A percentile compares a stretch with the other conserved stretches of the same genome.
Evolutionary conservation across 331 rosid genomes (phyloP).

Genomic region (Pyracantha coccinea): DNA sequence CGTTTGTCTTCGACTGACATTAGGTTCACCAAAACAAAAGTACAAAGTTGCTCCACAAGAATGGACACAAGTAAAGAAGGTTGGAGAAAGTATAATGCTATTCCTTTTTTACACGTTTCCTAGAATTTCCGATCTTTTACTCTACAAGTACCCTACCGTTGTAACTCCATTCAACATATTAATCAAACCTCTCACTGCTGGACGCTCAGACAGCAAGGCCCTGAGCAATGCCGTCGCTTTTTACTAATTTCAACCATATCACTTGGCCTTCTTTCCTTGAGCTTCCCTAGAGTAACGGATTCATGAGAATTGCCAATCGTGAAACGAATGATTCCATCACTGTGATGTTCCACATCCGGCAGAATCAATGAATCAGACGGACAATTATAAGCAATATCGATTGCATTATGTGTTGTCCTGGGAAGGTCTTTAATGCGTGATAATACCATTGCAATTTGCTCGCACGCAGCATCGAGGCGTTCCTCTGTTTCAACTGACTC

Average conservation of each 20-base stretch:
- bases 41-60: neutral
- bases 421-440: constrained; percentile 65
- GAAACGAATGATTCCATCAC: constrained; percentile 52
- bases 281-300: constrained; percentile 46
- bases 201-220: constrained; percentile 55
- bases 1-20: no score
- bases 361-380: constrained; percentile 31
- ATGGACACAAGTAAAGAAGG: neutral
- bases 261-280: constrained; percentile 66
- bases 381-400: constrained; percentile 32
- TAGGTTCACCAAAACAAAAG: neutral
- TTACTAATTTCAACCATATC: constrained; percentile 51
- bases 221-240: constrained; percentile 53
- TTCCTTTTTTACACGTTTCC: constrained; percentile 12
- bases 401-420: constrained; percentile 38
- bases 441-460: constrained; percentile 53
- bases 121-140: neutral
- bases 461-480: constrained; percentile 61
- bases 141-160: constrained; percentile 40
- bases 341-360: constrained; percentile 54
- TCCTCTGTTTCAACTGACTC: constrained; percentile 74
- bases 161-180: constrained; percentile 41
- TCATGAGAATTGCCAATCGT: constrained; percentile 35
- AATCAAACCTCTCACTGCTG: constrained; percentile 26
- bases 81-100: constrained; percentile 7